Base-by-base conservation (phyloP, 2,329 filamentous ascomycete genomes). In the Nakataea oryzae region DNA sequence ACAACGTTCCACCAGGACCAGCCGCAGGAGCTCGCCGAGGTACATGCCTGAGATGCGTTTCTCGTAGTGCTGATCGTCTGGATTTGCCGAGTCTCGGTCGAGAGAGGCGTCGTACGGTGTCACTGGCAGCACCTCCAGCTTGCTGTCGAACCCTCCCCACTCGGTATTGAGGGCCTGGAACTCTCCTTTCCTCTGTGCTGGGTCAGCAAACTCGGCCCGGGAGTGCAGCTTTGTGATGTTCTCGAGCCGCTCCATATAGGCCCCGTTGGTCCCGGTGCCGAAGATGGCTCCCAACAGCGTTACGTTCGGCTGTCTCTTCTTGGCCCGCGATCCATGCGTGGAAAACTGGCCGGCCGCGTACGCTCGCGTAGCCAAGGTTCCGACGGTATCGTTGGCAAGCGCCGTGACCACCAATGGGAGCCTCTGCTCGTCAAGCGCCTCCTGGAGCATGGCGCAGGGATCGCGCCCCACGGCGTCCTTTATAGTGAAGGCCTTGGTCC, bases 31-130 rank as follows among this genome's bases (percentile, higher is more conserved):
- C 74, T 99, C 95, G 61, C 95, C 95, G 56, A 99, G 76, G 77
- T 97, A 99, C 93, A 97, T 96, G 71, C 95, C 95, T 0, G 91
- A 96, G n/a, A 97, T 88, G 58, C 93, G 89, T 82, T 99, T 99
- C 78, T 99, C 95, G 71, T 97, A 97, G 90, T 97, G 96, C 73
- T 99, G 95, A 65, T 95, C 85, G 24, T 95, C 93, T 0, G 91
- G 92, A 74, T 99, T 97, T 67, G 90, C 86, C 66, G 88, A 93
- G 64, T 87, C 84, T 60, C 79, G 78, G 73, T 99, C 93, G 29
- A 99, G 80, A 62, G 85, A 81, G 60, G 79, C 77, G 71, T 99
- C 95, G 77, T 92, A 97, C 0, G 84, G 79, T 0, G 93, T 97
- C 68, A 86, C 87, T 56, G 93, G 93, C 54, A 97, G 81, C 29